A percentile compares a stretch with the other conserved stretches of the same genome.
Conservation (phyloP, 2,329 filamentous ascomycete species). For the Penicillium occitanis region DNA sequence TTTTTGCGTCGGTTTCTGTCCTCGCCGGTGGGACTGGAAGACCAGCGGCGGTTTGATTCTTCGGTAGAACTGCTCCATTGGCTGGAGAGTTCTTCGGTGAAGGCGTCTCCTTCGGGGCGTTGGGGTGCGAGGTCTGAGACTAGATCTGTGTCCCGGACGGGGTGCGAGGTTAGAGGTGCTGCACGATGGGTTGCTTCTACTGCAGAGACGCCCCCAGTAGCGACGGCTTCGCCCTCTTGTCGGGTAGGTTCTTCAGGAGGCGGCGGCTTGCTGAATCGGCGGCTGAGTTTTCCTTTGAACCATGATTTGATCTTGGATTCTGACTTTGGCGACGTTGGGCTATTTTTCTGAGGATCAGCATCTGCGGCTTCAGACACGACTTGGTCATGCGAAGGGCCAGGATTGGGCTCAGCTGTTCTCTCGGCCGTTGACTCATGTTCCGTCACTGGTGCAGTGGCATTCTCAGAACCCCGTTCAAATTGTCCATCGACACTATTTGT, state of each 20-base stretch:
- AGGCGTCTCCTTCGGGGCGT: not conserved
- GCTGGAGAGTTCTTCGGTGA: constrained; percentile 20
- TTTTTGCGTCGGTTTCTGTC: constrained; percentile 24
- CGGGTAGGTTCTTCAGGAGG: constrained; percentile 24
- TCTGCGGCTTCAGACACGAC: not conserved
- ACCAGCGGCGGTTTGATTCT: not conserved
- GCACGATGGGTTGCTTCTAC: not conserved
- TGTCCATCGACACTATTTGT: not conserved
- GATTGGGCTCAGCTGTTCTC: not conserved
- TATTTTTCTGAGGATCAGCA: constrained; percentile 9
- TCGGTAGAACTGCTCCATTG: constrained; percentile 23
- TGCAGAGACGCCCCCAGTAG: not conserved
- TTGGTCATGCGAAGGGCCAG: not conserved
- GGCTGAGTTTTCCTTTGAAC: constrained; percentile 34
- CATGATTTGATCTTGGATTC: constrained; percentile 39
- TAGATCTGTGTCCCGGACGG: constrained; percentile 30
- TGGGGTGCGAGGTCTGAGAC: constrained; percentile 10
- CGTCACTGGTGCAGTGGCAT: not conserved
- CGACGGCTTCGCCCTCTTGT: not conserved
- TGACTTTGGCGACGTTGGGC: constrained; percentile 26
- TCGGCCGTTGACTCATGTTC: not conserved
- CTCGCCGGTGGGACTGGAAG: constrained; percentile 15
- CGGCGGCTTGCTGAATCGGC: constrained; percentile 30
- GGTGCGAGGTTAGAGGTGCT: constrained; percentile 32
- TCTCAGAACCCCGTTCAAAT: not conserved